Evolutionary conservation across 176 grass and related monocot genomes (phyloP), one percentile per base, ranked within the genome.

Genomic region (Avena insularis): DNA sequence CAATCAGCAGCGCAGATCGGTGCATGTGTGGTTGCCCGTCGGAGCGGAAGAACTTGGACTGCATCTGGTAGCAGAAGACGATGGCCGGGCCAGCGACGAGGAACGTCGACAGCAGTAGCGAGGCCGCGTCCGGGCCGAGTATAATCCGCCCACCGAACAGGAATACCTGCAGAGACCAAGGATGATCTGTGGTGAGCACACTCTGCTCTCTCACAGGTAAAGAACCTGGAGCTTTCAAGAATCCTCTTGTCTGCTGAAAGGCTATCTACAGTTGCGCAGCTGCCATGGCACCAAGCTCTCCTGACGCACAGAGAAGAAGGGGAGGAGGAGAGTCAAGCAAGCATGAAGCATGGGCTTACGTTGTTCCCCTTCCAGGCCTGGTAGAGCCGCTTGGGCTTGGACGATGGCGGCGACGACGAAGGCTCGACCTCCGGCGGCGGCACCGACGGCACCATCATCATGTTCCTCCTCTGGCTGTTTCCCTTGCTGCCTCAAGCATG

Each of bases 351-450:
- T 75, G 70, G 9, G 43, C 75, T 12, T 67, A 95, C 93, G 58
- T 95, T 95, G 80, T 90, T 95, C 27, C 93, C 93, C 38, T 89
- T 90, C 93, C 93, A 95, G 45, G 71, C 71, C 81, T 91, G 86
- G 79, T 92, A 95, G 20, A 92, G 77, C 80, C 77, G 80, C 86
- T 49, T 88, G 8, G 83, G 64, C 65, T 79, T 54, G 3, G 7
- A 36, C 38, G 71, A 31, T 54, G 43, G 20, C 13, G 5, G 8
- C 12, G 72, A 38, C 25, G 25, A 3, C 2, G 46, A 3, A 3
- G 36, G 64, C 40, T 85, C 68, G 20, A 25, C 45, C 13, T 31
- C 69, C 0, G 76, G 25, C 25, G 25, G 25, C 25, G 25, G 12
- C 54, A 19, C 17, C 16, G 81, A 71, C 4, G 85, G 17, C 81